Evolutionary conservation across 2,329 filamentous ascomycete species (phyloP).

Genomic region (Colletotrichum echinochloae): DNA sequence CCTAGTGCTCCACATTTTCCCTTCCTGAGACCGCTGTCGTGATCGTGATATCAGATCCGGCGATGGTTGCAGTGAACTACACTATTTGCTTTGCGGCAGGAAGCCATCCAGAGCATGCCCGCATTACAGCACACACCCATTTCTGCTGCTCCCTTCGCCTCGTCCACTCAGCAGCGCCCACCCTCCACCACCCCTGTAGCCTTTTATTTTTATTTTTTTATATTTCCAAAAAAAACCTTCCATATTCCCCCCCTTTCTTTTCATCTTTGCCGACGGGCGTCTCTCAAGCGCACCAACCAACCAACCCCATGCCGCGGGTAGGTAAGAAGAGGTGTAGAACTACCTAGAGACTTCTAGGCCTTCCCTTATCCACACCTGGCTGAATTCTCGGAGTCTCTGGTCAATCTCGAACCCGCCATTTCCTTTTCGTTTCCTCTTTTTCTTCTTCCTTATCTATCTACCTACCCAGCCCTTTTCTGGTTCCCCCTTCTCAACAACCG

Average conservation of each 20-base stretch:
- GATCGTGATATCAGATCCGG: constrained; percentile 29
- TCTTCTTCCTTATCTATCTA: background rate
- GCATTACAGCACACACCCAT: constrained; percentile 16
- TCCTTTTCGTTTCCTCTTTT: constrained; percentile 21
- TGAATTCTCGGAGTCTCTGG: background rate
- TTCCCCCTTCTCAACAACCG: constrained; percentile 11
- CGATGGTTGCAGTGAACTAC: constrained; percentile 18
- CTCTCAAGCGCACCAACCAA: constrained; percentile 38
- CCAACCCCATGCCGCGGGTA: constrained; percentile 18
- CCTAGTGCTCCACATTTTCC: background rate
- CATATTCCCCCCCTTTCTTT: background rate
- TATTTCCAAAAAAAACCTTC: background rate
- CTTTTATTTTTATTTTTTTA: background rate
- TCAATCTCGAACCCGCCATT: constrained; percentile 43
- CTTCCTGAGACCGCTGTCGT: background rate
- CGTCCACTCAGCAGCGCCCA: constrained; percentile 17
- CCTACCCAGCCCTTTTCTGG: background rate
- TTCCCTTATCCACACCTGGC: constrained; percentile 12
- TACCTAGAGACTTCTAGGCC: background rate
- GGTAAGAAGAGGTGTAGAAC: too few species aligned
- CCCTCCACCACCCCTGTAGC: constrained; percentile 17
- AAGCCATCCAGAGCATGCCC: constrained; percentile 17
- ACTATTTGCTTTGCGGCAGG: constrained; percentile 13
- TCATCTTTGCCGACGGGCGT: background rate
- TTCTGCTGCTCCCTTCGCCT: background rate